Evolutionary conservation across 2,329 filamentous ascomycete species (phyloP).

Genomic region (Monilinia fructigena): DNA sequence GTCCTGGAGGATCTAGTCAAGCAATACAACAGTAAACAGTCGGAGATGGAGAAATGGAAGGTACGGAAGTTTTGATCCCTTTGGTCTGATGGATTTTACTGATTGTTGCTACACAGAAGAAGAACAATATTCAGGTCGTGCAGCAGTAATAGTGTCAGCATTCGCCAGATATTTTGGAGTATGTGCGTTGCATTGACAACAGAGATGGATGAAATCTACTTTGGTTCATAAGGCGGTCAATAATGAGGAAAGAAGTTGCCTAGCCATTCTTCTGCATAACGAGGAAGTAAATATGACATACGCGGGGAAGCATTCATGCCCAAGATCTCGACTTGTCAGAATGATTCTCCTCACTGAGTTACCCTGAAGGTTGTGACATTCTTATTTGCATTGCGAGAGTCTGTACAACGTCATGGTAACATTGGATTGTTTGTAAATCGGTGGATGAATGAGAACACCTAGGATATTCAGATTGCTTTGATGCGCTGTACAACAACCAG

Average conservation of each 20-base stretch:
- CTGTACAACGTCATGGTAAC: constrained; percentile 33
- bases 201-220: constrained; percentile 27
- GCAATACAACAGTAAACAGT: constrained; percentile 92
- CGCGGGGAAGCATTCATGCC: constrained; percentile 32
- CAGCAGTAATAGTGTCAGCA: constrained; percentile 56
- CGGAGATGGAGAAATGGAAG: constrained; percentile 98
- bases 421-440: constrained; percentile 21
- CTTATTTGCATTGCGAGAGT: constrained; percentile 30
- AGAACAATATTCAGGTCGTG: constrained; percentile 85
- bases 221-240: constrained; percentile 34
- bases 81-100: constrained; percentile 26
- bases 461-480: constrained; percentile 33
- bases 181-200: constrained; percentile 34
- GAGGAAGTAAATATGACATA: constrained; percentile 33
- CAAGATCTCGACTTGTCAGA: constrained; percentile 25
- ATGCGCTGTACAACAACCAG: constrained; percentile 53
- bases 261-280: constrained; percentile 20
- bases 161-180: constrained; percentile 25
- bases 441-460: background rate
- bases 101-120: constrained; percentile 59
- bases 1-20: constrained; percentile 92
- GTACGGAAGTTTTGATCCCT: constrained; percentile 51
- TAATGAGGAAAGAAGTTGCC: constrained; percentile 15
- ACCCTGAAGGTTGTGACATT: constrained; percentile 23
- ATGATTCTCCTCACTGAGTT: constrained; percentile 20